These are phyloP conservation scores for Eimeria maxima DNA, from an alignment of 169 alveolate species.

Conservation along the genomic window DNA sequence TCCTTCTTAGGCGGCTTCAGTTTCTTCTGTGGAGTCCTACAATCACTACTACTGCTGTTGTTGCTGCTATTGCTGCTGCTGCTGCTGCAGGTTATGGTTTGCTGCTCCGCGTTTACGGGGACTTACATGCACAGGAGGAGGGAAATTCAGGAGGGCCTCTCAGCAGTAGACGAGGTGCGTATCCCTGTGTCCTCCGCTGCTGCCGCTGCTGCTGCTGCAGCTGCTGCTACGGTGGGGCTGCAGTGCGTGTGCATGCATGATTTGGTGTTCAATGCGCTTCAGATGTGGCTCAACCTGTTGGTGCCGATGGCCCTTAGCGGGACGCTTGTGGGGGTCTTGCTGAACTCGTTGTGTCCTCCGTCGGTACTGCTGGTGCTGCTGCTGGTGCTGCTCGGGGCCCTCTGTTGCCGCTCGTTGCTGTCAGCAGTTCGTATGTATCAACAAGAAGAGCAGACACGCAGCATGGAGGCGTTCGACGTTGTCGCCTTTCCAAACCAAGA, in stretches of 20 bases:
- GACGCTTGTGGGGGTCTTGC: conserved; percentile 91
- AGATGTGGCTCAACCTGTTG: conserved; percentile 86
- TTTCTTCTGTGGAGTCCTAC: no score
- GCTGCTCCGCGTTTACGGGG: conserved; percentile 87
- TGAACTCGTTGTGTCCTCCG: conserved; percentile 86
- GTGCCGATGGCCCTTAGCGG: conserved; percentile 91
- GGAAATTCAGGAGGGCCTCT: conserved; percentile 27
- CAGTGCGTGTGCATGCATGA: neutral
- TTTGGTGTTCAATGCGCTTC: conserved; percentile 5
- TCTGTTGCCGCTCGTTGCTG: conserved; percentile 81
- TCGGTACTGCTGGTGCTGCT: conserved; percentile 79
- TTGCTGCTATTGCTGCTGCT: conserved; percentile 52
- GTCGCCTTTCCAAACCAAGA: conserved; percentile 9
- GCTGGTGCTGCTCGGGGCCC: conserved; percentile 56
- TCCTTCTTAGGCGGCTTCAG: no score
- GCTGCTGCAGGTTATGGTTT: conserved; percentile 85
- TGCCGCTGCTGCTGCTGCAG: conserved; percentile 52
- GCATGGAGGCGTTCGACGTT: conserved; percentile 36
- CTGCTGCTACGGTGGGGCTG: conserved; percentile 70
- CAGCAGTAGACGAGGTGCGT: conserved; percentile 54
- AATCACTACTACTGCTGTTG: neutral
- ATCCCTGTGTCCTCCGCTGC: conserved; percentile 77
- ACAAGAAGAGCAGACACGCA: conserved; percentile 23
- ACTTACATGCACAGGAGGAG: conserved; percentile 54
- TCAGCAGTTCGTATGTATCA: conserved; percentile 25